Percentiles rank a stretch among this genome's conserved stretches.
phyloP scores from a whole-genome alignment of 2,329 filamentous ascomycete genomes.

The Talaromyces rugulosus region DNA sequence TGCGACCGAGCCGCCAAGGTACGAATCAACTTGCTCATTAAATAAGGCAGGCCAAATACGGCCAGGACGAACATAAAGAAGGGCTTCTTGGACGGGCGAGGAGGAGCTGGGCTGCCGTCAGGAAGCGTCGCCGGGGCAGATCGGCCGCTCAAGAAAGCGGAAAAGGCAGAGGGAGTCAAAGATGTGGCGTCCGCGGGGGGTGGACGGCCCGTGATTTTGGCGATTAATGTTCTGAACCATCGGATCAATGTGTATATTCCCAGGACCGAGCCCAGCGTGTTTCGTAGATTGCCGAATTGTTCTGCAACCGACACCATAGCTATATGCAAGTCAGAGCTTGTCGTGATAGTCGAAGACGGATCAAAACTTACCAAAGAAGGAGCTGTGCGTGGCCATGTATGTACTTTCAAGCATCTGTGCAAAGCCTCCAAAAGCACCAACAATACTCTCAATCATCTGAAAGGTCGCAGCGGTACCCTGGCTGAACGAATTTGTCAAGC shows the following conservation, averaged over 20 bases:
- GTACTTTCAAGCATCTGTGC: conserved; percentile 99
- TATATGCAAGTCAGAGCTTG: conserved; percentile 32
- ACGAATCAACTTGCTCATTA: conserved; percentile 95
- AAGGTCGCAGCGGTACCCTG: conserved; percentile 96
- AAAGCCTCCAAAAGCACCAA: conserved; percentile 94
- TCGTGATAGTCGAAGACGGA: neutral
- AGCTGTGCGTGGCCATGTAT: conserved; percentile 98
- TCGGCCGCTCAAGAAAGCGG: conserved; percentile 73
- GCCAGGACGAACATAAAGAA: conserved; percentile 93
- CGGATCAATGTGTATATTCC: conserved; percentile 95
- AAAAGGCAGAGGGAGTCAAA: conserved; percentile 86
- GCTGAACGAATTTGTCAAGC: conserved; percentile 89
- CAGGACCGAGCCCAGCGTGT: conserved; percentile 86
- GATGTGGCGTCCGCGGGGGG: conserved; percentile 81
- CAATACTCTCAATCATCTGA: conserved; percentile 95
- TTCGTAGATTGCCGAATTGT: conserved; percentile 88
- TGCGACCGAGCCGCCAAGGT: conserved; percentile 77
- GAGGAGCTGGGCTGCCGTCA: conserved; percentile 61
- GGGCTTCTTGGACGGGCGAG: conserved; percentile 85
- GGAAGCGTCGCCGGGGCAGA: conserved; percentile 46
- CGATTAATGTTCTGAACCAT: conserved; percentile 87
- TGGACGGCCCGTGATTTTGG: conserved; percentile 87
- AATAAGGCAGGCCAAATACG: conserved; percentile 89
- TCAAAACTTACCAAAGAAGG: conserved; percentile 77
- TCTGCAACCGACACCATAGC: conserved; percentile 98